phyloP scores from a whole-genome alignment of 805 yeast genomes.

The Wickerhamiella alocasiicola region DNA sequence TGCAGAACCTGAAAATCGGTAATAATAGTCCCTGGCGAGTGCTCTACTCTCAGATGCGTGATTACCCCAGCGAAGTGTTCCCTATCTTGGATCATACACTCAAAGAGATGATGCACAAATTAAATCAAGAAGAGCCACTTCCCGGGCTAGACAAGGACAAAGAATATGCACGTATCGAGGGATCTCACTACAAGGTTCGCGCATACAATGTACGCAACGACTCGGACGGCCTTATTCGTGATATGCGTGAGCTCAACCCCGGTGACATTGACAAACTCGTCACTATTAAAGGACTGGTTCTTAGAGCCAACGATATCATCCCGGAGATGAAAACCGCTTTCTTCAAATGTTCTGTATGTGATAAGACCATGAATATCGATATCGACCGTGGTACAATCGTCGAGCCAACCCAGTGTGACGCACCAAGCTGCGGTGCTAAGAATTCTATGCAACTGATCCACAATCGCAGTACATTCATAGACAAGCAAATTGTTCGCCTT shows the following conservation, averaged over 20 bases:
- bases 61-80: constrained; percentile 92
- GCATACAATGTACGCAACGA: constrained; percentile 37
- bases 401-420: constrained; percentile 89
- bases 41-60: constrained; percentile 71
- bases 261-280: constrained; percentile 89
- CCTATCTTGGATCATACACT: constrained; percentile 97
- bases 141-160: constrained; percentile 10
- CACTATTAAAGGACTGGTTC: constrained; percentile 76
- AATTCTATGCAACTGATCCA: constrained; percentile 87
- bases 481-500: constrained; percentile 83
- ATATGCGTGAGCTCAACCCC: constrained; percentile 84
- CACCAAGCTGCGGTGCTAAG: constrained; percentile 66
- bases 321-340: constrained; percentile 98
- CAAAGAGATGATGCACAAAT: constrained; percentile 66
- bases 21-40: constrained; percentile 49
- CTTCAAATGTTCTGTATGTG: constrained; percentile 89
- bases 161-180: constrained; percentile 58
- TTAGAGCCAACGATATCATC: constrained; percentile 78
- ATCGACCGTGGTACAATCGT: constrained; percentile 89
- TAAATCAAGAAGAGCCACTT: constrained; percentile 27
- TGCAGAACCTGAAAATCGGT: constrained; percentile 63
- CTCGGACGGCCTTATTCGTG: constrained; percentile 44
- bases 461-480: constrained; percentile 85
- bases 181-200: constrained; percentile 71
- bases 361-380: constrained; percentile 81